Conservation (phyloP, 1,139 yeast species). For the Ogataea hybrid region DNA sequence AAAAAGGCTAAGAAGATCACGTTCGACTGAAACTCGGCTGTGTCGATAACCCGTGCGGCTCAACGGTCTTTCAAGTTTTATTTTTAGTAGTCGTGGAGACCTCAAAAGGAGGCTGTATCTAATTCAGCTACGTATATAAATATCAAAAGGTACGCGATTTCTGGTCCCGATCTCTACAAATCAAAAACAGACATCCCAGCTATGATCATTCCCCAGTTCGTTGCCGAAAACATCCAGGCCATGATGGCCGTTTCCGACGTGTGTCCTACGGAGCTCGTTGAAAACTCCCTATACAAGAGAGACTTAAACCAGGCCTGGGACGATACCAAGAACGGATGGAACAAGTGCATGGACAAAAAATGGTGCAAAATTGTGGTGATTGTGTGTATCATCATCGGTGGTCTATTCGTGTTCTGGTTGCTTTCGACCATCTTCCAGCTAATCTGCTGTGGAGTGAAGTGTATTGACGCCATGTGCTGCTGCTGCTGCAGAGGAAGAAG, state of each 20-base stretch:
- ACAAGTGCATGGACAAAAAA: slow-evolving; percentile 74
- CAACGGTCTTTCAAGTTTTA: not conserved
- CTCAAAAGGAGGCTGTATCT: slow-evolving; percentile 9
- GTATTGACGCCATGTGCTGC: slow-evolving; percentile 41
- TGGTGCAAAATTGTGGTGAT: slow-evolving; percentile 77
- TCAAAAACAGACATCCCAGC: not conserved
- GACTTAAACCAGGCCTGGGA: slow-evolving; percentile 7
- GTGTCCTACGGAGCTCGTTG: slow-evolving; percentile 21
- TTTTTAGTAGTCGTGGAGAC: slow-evolving; percentile 4
- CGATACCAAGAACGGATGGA: slow-evolving; percentile 43
- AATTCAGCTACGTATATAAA: slow-evolving; percentile 1
- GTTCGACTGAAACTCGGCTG: slow-evolving; percentile 45
- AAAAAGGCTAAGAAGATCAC: slow-evolving; percentile 91
- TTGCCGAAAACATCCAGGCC: slow-evolving; percentile 18
- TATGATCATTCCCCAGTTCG: slow-evolving; percentile 22
- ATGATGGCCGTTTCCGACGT: slow-evolving; percentile 12
- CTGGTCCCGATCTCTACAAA: slow-evolving; percentile 1
- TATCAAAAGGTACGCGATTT: not conserved
- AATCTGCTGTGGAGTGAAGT: slow-evolving; percentile 44
- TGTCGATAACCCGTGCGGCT: not conserved
- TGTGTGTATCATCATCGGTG: slow-evolving; percentile 65
- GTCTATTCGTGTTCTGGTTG: slow-evolving; percentile 43
- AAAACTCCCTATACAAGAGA: slow-evolving; percentile 15
- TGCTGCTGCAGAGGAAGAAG: slow-evolving; percentile 30
- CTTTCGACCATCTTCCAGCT: slow-evolving; percentile 43